Conservation (phyloP, 345 rosid genomes). For the Salix dunnii region DNA sequence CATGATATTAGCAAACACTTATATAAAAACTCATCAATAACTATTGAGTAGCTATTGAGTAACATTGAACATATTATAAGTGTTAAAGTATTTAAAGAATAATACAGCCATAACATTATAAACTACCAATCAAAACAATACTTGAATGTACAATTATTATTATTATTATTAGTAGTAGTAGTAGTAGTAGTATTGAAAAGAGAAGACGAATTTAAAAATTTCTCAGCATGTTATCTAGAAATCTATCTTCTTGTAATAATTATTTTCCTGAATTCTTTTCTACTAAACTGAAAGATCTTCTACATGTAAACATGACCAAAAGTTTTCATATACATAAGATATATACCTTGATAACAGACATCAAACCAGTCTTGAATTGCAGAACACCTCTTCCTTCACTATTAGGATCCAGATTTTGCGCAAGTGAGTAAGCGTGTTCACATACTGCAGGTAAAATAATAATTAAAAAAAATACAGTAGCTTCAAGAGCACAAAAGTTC, state of each 20-base stretch:
- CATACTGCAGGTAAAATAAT: conserved; percentile 54
- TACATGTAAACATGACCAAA: background rate
- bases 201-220: too few relatives aligned
- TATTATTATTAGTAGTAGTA: too few relatives aligned
- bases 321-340: background rate
- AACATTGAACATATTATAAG: too few relatives aligned
- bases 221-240: too few relatives aligned
- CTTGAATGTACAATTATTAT: too few relatives aligned
- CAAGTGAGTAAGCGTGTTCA: conserved; percentile 93
- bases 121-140: too few relatives aligned
- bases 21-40: background rate
- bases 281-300: too few relatives aligned
- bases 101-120: too few relatives aligned
- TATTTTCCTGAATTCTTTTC: too few relatives aligned
- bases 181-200: too few relatives aligned
- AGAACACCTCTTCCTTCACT: conserved; percentile 98
- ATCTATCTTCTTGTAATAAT: too few relatives aligned
- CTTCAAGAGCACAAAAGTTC: background rate
- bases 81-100: too few relatives aligned
- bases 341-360: conserved; percentile 92
- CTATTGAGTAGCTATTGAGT: background rate
- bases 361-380: conserved; percentile 94
- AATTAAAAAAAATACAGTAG: background rate
- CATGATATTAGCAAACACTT: background rate
- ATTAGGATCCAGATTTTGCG: conserved; percentile 92